Evolutionary conservation across 768 basidiomycete species (phyloP).

Genomic region (Collybia sordida): DNA sequence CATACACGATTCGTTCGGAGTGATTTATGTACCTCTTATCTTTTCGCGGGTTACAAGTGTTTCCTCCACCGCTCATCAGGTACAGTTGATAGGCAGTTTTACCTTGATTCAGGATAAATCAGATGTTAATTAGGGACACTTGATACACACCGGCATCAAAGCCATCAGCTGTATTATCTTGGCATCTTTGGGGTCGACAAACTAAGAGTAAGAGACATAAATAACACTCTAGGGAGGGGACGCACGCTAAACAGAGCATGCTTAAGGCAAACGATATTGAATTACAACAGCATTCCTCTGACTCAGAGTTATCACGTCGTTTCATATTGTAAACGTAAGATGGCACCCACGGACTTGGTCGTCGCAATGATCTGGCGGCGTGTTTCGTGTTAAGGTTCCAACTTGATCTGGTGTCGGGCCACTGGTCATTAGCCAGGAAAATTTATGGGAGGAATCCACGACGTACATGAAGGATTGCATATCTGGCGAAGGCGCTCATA

Average conservation of each 20-base stretch:
- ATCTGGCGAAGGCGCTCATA: slow-evolving; percentile 1
- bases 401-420: background rate
- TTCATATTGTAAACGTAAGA: background rate
- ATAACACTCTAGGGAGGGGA: background rate
- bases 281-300: slow-evolving; percentile 1
- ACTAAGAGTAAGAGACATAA: no score
- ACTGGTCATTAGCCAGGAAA: no score
- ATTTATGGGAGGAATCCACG: no score
- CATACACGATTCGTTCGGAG: no score
- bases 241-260: slow-evolving; percentile 1
- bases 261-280: slow-evolving; percentile 1
- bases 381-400: background rate
- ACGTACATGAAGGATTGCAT: slow-evolving; percentile 2
- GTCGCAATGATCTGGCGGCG: background rate
- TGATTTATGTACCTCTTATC: background rate
- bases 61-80: background rate
- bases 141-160: background rate
- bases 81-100: background rate
- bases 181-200: no score
- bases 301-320: background rate
- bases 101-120: background rate
- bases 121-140: no score
- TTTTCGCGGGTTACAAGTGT: background rate
- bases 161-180: background rate
- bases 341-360: slow-evolving; percentile 1